Conservation (phyloP, 345 rosid species). For the Brassica nigra region DNA sequence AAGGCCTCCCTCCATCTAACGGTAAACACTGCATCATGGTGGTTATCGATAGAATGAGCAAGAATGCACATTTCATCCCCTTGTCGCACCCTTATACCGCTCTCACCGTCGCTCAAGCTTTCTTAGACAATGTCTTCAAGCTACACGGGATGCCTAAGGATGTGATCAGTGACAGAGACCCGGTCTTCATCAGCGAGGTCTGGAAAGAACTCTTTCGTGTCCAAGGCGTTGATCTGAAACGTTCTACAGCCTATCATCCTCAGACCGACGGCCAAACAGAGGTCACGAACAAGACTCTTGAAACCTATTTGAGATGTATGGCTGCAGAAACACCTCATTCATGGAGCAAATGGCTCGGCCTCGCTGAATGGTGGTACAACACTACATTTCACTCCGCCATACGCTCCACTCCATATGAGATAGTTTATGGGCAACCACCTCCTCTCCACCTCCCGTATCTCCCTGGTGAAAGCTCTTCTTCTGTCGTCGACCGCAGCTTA, state of each 20-base stretch:
- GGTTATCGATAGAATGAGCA: background rate
- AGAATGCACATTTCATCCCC: background rate
- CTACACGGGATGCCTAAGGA: background rate
- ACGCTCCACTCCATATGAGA: background rate
- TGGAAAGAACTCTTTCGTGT: background rate
- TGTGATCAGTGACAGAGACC: background rate
- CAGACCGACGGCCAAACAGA: background rate
- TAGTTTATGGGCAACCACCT: background rate
- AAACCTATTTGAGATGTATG: background rate
- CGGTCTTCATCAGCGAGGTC: background rate
- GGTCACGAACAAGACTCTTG: background rate
- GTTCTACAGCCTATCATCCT: background rate
- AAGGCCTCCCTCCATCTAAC: background rate
- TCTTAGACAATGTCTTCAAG: background rate
- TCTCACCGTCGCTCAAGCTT: background rate
- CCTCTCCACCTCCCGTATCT: background rate
- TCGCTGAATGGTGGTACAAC: background rate
- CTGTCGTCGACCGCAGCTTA: background rate
- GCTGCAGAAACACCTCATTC: background rate
- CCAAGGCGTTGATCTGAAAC: background rate
- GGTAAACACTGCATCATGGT: background rate
- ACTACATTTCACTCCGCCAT: background rate
- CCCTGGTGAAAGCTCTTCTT: background rate
- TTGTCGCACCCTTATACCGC: background rate
- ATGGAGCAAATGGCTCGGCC: background rate